Conservation (phyloP, 2,329 filamentous ascomycete genomes). For the Phyllosticta capitalensis region DNA sequence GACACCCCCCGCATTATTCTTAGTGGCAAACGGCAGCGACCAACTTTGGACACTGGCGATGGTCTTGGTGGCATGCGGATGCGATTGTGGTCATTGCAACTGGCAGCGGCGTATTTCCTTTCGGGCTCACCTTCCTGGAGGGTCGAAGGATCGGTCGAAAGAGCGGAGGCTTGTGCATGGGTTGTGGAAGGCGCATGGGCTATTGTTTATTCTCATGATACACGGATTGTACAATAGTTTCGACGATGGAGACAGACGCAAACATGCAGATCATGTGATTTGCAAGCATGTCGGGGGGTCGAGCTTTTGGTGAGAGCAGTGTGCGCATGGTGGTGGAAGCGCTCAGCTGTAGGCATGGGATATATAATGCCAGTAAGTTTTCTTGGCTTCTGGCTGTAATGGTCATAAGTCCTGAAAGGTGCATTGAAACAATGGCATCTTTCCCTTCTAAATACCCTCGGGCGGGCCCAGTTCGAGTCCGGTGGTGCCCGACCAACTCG, state of each 20-base stretch:
- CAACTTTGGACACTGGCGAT: constrained; percentile 1
- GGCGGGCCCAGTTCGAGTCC: constrained; percentile 33
- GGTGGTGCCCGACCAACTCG: constrained; percentile 31
- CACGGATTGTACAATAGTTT: constrained; percentile 11
- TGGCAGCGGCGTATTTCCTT: neutral
- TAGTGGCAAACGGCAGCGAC: constrained; percentile 3
- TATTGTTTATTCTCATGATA: neutral
- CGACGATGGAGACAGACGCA: constrained; percentile 2
- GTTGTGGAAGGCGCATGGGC: constrained; percentile 4
- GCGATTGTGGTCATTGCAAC: neutral
- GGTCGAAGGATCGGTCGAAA: neutral
- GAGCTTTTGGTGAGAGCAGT: too few species aligned
- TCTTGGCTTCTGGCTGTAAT: constrained; percentile 6
- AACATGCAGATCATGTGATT: neutral
- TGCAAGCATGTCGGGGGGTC: neutral
- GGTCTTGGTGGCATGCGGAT: constrained; percentile 6
- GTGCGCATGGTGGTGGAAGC: too few species aligned
- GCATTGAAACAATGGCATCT: constrained; percentile 10
- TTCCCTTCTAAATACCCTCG: constrained; percentile 6
- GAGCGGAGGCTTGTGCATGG: neutral
- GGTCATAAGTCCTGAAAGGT: constrained; percentile 12
- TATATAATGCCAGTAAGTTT: neutral
- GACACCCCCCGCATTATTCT: neutral
- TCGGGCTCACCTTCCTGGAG: neutral
- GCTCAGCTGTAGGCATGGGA: neutral